Conservation (phyloP, 2,329 filamentous ascomycete genomes). For the Colletotrichum viniferum region DNA sequence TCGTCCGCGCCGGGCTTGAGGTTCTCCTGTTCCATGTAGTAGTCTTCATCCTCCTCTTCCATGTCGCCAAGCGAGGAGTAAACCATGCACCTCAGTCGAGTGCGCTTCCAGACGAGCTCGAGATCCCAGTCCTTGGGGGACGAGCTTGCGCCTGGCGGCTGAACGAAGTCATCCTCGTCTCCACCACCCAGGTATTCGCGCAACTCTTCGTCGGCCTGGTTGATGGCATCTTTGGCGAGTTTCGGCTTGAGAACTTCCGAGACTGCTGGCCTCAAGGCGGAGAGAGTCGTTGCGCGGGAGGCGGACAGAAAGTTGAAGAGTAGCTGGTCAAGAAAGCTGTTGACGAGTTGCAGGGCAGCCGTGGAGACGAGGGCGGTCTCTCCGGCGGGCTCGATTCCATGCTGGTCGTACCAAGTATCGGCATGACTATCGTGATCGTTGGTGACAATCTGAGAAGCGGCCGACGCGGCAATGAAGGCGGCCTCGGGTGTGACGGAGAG, state of each 20-base stretch:
- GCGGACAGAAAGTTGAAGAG: constrained; percentile 87
- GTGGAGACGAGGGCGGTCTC: constrained; percentile 76
- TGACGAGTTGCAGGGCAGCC: constrained; percentile 78
- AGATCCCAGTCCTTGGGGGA: constrained; percentile 76
- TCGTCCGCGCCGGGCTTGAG: constrained; percentile 64
- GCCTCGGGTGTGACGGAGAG: constrained; percentile 74
- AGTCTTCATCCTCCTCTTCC: constrained; percentile 97
- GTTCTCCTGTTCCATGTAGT: constrained; percentile 81
- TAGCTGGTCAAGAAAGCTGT: constrained; percentile 91
- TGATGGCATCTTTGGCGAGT: constrained; percentile 83
- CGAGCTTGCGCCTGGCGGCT: constrained; percentile 53
- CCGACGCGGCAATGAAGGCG: constrained; percentile 85
- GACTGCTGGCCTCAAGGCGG: constrained; percentile 79
- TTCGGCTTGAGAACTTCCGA: constrained; percentile 87
- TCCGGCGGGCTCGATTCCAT: constrained; percentile 67
- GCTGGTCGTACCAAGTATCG: constrained; percentile 71
- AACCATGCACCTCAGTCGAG: constrained; percentile 93
- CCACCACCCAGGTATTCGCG: constrained; percentile 83
- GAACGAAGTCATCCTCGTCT: constrained; percentile 73
- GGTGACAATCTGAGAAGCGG: constrained; percentile 90
- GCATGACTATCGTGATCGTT: constrained; percentile 82
- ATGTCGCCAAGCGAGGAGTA: constrained; percentile 96
- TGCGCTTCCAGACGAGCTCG: constrained; percentile 93
- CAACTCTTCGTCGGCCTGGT: constrained; percentile 84
- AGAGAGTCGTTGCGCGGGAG: constrained; percentile 78